Percentiles rank a stretch among this genome's conserved stretches.
Evolutionary conservation across 768 basidiomycete species (phyloP).

Genomic region (Kwoniella mangroviensis): DNA sequence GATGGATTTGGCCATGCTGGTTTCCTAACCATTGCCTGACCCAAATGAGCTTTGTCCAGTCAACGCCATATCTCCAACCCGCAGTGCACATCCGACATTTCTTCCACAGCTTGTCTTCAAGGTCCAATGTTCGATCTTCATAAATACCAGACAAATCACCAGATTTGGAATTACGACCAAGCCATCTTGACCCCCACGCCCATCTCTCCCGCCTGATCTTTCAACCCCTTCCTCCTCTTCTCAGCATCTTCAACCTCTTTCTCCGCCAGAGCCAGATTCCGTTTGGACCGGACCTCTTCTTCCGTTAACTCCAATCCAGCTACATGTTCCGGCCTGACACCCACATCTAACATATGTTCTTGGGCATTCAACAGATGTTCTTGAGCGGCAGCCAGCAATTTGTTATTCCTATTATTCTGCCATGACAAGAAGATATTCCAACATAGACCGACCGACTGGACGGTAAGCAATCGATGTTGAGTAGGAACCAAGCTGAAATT

Average conservation of each 20-base stretch:
- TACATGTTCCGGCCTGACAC: neutral
- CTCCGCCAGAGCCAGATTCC: neutral
- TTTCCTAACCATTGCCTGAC: no score
- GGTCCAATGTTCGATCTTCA: neutral
- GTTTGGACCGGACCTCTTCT: conserved; percentile 1
- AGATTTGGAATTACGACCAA: conserved; percentile 24
- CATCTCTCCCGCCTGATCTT: conserved; percentile 28
- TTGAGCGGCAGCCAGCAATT: conserved; percentile 29
- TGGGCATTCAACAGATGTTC: conserved; percentile 20
- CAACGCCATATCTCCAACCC: no score
- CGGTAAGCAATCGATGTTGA: conserved; percentile 47
- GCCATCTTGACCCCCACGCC: conserved; percentile 38
- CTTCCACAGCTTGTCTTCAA: no score
- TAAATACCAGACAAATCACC: neutral
- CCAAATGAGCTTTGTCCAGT: no score
- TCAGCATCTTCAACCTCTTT: conserved; percentile 32
- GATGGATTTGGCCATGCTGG: no score
- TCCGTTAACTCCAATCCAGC: conserved; percentile 5
- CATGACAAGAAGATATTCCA: conserved; percentile 57
- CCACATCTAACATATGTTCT: neutral
- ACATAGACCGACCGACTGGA: conserved; percentile 50
- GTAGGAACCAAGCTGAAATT: conserved; percentile 53
- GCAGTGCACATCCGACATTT: no score
- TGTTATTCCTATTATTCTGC: conserved; percentile 50
- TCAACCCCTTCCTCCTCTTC: conserved; percentile 29